A percentile compares a stretch with the other conserved stretches of the same genome.
Evolutionary conservation across 2,329 filamentous ascomycete genomes (phyloP).

Genomic region (Stagonosporopsis tanaceti): DNA sequence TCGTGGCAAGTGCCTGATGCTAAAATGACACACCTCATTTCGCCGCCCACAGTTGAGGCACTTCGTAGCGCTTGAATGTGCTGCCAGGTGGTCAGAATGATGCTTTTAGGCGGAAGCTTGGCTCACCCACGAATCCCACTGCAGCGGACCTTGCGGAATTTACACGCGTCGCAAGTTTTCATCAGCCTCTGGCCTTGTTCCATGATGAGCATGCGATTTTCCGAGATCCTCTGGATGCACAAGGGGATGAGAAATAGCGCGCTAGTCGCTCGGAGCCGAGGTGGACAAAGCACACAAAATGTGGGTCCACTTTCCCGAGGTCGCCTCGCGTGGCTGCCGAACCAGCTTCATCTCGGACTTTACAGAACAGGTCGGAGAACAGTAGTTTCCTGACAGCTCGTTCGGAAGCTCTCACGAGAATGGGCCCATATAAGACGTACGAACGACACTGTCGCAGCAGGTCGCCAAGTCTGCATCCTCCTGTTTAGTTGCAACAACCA

Average conservation of each 20-base stretch:
- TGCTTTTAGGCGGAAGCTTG: not conserved
- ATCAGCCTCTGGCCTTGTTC: not conserved
- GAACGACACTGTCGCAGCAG: not conserved
- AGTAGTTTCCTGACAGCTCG: not conserved
- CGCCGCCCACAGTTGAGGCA: not conserved
- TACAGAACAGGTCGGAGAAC: not conserved
- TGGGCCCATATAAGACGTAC: not conserved
- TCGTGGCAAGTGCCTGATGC: not conserved
- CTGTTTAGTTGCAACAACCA: not conserved
- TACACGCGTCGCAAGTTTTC: constrained; percentile 1
- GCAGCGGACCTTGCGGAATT: not conserved
- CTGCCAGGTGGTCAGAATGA: not conserved
- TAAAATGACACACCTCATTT: not conserved
- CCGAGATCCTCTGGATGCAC: not conserved
- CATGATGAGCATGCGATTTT: not conserved
- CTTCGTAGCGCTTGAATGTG: not conserved
- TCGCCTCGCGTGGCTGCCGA: not conserved
- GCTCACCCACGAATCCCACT: not conserved
- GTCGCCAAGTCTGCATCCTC: not conserved
- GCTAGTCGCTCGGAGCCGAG: not conserved
- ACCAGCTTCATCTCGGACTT: not conserved
- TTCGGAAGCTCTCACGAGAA: not conserved
- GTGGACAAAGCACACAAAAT: not conserved
- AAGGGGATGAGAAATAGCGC: not conserved
- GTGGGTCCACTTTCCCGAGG: no score